phyloP scores from a whole-genome alignment of 2,329 filamentous ascomycete genomes.

The Endoconidiophora laricicola region DNA sequence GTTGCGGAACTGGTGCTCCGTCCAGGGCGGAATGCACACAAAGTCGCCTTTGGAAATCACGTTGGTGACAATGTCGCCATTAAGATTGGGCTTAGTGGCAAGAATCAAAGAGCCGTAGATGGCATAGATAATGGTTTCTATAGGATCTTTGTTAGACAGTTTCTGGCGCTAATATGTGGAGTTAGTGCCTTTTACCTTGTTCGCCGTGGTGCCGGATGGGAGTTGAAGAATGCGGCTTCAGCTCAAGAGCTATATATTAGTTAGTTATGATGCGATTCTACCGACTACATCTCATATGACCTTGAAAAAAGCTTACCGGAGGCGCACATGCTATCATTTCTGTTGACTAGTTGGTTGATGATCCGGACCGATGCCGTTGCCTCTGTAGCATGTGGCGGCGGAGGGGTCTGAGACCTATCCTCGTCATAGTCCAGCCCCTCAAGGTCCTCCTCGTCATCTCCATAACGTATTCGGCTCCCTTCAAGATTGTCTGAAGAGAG shows the following conservation, averaged over 20 bases:
- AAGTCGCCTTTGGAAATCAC: slow-evolving; percentile 48
- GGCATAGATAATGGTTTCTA: slow-evolving; percentile 53
- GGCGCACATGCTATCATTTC: slow-evolving; percentile 49
- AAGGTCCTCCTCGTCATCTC: slow-evolving; percentile 22
- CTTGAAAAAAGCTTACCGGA: slow-evolving; percentile 31
- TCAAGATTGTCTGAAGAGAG: neutral
- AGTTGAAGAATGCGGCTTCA: slow-evolving; percentile 43
- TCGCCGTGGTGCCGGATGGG: slow-evolving; percentile 53
- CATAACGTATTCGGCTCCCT: neutral
- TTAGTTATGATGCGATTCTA: slow-evolving; percentile 6
- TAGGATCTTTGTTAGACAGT: neutral
- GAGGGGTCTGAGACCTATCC: slow-evolving; percentile 4
- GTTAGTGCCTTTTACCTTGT: slow-evolving; percentile 32
- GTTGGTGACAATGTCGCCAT: slow-evolving; percentile 33
- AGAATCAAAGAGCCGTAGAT: slow-evolving; percentile 44
- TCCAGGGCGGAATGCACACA: slow-evolving; percentile 51
- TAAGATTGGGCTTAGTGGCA: slow-evolving; percentile 38
- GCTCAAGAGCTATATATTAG: slow-evolving; percentile 22
- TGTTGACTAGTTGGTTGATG: slow-evolving; percentile 30
- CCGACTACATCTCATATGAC: neutral
- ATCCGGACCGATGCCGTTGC: slow-evolving; percentile 6
- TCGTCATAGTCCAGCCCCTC: slow-evolving; percentile 22
- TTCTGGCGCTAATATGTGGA: neutral
- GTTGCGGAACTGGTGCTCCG: slow-evolving; percentile 55
- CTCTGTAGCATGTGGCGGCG: slow-evolving; percentile 1